These are phyloP conservation scores for Houttuynia cordata DNA, from an alignment of 164 flowering plant species.

Conservation along the genomic window DNA sequence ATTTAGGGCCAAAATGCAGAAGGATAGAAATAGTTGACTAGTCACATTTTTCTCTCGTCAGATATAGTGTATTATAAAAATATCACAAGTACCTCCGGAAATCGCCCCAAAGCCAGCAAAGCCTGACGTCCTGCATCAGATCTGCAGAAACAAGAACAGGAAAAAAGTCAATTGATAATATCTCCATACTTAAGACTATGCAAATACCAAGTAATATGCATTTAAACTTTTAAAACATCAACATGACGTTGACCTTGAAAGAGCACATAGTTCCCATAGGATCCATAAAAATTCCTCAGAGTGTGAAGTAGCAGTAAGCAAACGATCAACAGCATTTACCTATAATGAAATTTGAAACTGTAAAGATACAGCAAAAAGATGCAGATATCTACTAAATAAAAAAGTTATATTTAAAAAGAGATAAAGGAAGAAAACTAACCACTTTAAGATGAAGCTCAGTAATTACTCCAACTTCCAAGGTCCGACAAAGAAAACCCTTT, in stretches of 20 bases:
- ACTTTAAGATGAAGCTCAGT: slow-evolving; percentile 68
- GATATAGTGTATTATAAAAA: background rate
- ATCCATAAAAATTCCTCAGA: slow-evolving; percentile 83
- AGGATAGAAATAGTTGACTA: no score
- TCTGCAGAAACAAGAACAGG: slow-evolving; percentile 29
- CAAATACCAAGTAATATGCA: background rate
- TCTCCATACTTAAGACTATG: background rate
- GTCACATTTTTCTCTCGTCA: no score
- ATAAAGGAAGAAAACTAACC: slow-evolving; percentile 36
- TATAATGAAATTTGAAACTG: slow-evolving; percentile 16
- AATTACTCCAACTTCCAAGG: slow-evolving; percentile 55
- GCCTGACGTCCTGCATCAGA: slow-evolving; percentile 95
- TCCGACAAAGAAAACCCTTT: slow-evolving; percentile 71
- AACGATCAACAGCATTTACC: slow-evolving; percentile 70
- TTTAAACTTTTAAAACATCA: background rate
- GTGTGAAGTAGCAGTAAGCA: slow-evolving; percentile 46
- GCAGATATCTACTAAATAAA: background rate
- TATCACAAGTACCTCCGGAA: slow-evolving; percentile 62
- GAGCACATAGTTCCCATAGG: slow-evolving; percentile 84
- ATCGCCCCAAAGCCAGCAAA: slow-evolving; percentile 58
- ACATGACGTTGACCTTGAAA: slow-evolving; percentile 54
- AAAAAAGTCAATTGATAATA: no score
- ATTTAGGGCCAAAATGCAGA: no score
- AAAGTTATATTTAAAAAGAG: background rate
- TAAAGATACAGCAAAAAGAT: background rate